Conservation (phyloP, 176 grass and related monocot genomes). For the Triticum urartu region DNA sequence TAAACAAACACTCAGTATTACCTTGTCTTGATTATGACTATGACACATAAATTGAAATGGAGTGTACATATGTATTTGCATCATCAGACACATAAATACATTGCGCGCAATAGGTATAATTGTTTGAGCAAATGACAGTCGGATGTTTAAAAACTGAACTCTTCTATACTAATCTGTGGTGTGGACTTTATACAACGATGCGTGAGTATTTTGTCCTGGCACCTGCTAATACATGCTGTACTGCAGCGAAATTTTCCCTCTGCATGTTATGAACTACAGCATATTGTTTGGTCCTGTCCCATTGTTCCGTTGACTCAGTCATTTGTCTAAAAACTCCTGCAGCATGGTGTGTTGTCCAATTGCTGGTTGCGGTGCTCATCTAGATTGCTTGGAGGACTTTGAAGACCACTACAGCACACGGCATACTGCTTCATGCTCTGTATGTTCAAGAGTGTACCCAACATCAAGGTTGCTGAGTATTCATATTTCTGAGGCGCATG, state of each 20-base stretch:
- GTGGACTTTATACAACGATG: background rate
- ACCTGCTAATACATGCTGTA: background rate
- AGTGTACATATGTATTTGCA: background rate
- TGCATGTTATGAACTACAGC: background rate
- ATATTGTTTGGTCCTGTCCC: background rate
- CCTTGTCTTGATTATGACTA: background rate
- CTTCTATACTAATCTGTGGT: background rate
- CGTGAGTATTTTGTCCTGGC: background rate
- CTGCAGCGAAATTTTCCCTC: background rate
- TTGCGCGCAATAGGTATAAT: background rate
- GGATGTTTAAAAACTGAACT: background rate
- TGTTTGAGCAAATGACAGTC: background rate
- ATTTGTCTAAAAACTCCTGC: conserved; percentile 35
- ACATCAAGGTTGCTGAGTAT: conserved; percentile 74
- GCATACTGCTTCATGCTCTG: conserved; percentile 84
- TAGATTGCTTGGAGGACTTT: conserved; percentile 80
- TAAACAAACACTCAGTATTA: background rate
- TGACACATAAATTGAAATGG: background rate
- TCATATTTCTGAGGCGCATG: conserved; percentile 91
- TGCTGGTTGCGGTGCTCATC: conserved; percentile 64
- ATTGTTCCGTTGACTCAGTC: conserved; percentile 10
- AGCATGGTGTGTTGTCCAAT: conserved; percentile 81
- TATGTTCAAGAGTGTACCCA: conserved; percentile 87
- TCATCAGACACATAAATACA: background rate
- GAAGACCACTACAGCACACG: conserved; percentile 83